phyloP scores from a whole-genome alignment of 83 land plant species.

The Larix sibirica region DNA sequence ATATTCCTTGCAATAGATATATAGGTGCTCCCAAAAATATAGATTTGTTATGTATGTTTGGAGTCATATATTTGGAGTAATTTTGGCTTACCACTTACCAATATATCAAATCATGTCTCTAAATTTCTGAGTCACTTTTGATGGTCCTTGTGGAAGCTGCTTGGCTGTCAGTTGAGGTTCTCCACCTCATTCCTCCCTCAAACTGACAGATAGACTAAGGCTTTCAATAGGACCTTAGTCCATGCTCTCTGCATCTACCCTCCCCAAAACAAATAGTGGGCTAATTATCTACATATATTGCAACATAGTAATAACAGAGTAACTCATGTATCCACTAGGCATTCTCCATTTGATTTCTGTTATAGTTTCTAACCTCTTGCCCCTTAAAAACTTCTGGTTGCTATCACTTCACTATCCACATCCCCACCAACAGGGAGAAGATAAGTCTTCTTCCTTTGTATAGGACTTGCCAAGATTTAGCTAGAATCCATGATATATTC shows the following conservation, averaged over 20 bases:
- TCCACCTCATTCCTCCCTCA: neutral
- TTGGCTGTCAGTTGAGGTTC: too few species aligned
- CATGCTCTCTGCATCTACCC: neutral
- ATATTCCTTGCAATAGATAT: neutral
- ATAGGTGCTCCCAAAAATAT: neutral
- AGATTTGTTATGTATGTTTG: neutral
- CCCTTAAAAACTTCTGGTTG: neutral
- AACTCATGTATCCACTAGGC: neutral
- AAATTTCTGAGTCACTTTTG: too few species aligned
- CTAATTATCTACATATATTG: neutral
- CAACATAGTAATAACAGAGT: neutral
- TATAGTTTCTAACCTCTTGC: neutral
- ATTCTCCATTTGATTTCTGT: neutral
- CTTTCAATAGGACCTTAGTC: neutral
- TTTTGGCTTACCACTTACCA: neutral
- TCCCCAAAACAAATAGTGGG: neutral
- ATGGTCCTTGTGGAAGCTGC: too few species aligned
- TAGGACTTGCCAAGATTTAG: neutral
- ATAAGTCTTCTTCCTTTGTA: neutral
- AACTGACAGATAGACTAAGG: neutral
- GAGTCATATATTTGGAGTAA: neutral
- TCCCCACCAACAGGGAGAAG: neutral
- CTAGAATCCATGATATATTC: neutral
- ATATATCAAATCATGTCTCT: neutral
- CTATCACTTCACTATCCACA: neutral